Conservation (phyloP, 2,329 filamentous ascomycete genomes). For the Aureobasidium sp. region DNA sequence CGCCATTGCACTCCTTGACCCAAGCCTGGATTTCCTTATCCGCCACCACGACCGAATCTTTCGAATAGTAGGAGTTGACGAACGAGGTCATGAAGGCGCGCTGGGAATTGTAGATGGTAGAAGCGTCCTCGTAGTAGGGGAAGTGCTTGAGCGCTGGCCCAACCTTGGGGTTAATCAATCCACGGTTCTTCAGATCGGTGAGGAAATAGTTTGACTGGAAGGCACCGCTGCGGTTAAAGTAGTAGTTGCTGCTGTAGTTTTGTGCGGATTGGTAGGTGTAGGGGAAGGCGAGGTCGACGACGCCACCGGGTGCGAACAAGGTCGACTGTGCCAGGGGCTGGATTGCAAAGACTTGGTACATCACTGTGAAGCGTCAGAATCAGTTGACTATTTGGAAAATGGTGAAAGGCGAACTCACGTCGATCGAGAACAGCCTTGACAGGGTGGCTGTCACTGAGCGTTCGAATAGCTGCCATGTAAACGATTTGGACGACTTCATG, state of each 20-base stretch:
- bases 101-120: background rate
- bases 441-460: background rate
- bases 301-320: background rate
- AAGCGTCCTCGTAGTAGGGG: slow-evolving; percentile 1
- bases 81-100: background rate
- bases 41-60: background rate
- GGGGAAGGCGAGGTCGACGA: background rate
- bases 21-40: background rate
- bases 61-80: background rate
- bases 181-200: background rate
- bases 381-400: background rate
- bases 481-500: background rate
- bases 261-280: background rate
- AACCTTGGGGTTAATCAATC: background rate
- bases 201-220: background rate
- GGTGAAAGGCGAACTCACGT: background rate
- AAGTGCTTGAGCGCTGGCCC: background rate
- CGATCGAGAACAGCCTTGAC: background rate
- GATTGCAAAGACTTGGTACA: background rate
- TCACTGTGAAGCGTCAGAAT: background rate
- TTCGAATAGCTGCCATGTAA: background rate
- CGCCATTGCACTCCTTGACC: background rate
- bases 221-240: background rate
- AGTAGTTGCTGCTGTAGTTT: background rate
- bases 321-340: background rate